These are phyloP conservation scores for Naganishia sp. DNA, from an alignment of 1,284 basidiomycete species.

Conservation along the genomic window DNA sequence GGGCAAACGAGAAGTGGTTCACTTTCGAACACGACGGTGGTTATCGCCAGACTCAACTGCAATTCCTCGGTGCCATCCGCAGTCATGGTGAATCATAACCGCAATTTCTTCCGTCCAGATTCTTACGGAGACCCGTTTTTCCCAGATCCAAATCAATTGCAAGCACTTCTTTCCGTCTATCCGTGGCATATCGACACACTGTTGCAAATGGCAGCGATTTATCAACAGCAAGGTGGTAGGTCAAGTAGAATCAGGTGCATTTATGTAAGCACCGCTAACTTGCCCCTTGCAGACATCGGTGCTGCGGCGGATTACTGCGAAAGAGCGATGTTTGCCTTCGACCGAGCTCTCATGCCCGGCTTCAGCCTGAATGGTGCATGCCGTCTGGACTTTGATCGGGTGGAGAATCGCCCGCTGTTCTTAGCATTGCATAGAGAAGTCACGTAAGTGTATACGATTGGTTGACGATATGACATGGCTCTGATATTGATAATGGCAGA, in stretches of 20 bases:
- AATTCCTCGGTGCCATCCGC: conserved; percentile 75
- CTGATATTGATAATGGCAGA: conserved; percentile 49
- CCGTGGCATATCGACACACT: conserved; percentile 88
- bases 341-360: conserved; percentile 76
- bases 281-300: conserved; percentile 64
- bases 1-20: conserved; percentile 70
- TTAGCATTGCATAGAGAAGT: conserved; percentile 72
- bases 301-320: conserved; percentile 82
- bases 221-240: conserved; percentile 77
- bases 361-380: conserved; percentile 79
- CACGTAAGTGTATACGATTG: conserved; percentile 57
- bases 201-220: conserved; percentile 75
- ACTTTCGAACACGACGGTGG: conserved; percentile 79
- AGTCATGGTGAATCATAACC: conserved; percentile 65
- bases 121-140: not conserved
- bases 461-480: not conserved
- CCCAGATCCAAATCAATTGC: conserved; percentile 56
- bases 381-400: conserved; percentile 77
- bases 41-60: conserved; percentile 75
- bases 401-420: conserved; percentile 54
- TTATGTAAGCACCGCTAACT: too few species aligned
- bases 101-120: not conserved
- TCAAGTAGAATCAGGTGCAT: not conserved
- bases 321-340: conserved; percentile 83
- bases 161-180: conserved; percentile 56